Evolutionary conservation across 805 yeast species (phyloP), one percentile per base, ranked within the genome.

Genomic region (Grigorovia yakushimaensis): DNA sequence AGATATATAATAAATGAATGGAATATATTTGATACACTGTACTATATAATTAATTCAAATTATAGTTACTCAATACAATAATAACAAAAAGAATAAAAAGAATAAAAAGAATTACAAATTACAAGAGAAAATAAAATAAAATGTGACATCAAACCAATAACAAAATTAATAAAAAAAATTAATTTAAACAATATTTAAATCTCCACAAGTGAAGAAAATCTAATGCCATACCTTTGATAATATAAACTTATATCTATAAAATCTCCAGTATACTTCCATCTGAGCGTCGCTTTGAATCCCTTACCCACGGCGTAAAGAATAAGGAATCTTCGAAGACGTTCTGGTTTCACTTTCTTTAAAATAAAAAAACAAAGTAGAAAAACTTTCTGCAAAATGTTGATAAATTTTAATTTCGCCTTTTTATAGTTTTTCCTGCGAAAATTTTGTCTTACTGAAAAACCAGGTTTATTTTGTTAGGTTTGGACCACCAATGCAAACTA

Each of bases 281-380:
- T 67, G 57, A 72, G 73, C 74, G 62, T 69, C 74, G 71, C 72
- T 70, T 70, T 70, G 74, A 70, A 69, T 68, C 69, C 64, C 54
- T 61, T 62, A 54, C 59, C 70, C 70, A 70, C 64, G 50, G 54
- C 51, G 52, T 48, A 55, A 58, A 63, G 64, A 63, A 56, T 53
- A 55, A 65, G 50, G 67, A 66, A 69, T 69, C 74, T 70, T 70
- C 74, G 74, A 70, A 67, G 73, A 69, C 64, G 73, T 68, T 72
- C 55, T 37, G 18, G 17, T 24, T 38, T 37, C 41, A 2, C 3
- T 7, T 1, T 41, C 19, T 27, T 22, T 27, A 27, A 27, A 27
- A 27, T 10, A 10, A 15, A 27, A 27, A 9, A 7, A 27, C 13
- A 27, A 27, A 7, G n/a, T n/a, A n/a, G n/a, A n/a, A n/a, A n/a